Base-by-base conservation (phyloP, 768 basidiomycete genomes). In the Kwoniella sp. region DNA sequence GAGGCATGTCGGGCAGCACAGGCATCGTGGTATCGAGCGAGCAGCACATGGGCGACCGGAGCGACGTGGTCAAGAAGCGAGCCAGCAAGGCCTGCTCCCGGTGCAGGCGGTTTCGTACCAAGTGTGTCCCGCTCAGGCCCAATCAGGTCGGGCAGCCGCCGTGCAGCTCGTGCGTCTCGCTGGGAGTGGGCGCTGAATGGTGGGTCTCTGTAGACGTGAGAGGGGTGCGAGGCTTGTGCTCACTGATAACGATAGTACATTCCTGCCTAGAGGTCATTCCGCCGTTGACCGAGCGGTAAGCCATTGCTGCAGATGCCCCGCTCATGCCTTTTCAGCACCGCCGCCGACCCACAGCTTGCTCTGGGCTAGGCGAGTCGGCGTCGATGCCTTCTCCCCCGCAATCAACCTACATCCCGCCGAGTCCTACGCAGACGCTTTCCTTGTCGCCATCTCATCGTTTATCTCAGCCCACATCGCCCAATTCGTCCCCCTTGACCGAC, bases 21-120 rank as follows among this genome's bases (percentile, higher is more conserved):
- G 44, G n/a, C n/a, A n/a, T n/a, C 31, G 29, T 10, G 12, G 28
- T 20, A 3, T 31, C 29, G 26, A 32, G 8, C 44, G 28, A 3
- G 31, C 29, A 22, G 20, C 27, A 2, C 14, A 38, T 5, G 37
- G 12, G 25, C n/a, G n/a, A n/a, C n/a, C n/a, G n/a, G n/a, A n/a
- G n/a, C n/a, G n/a, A n/a, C n/a, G n/a, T n/a, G n/a, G n/a, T 41
- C 3, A 31, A 34, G 20, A 55, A 42, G 29, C 8, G 46, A 41
- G 53, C 53, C 10, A 55, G 53, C 32, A 55, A 55, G 28, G 53
- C 53, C 5, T 55, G 53, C 25, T 55, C 53, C 8, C n/a, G 53
- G 12, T 55, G 53, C 25, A 22, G 46, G 14, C 36, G 53, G 37
- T 55, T 47, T 32, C 46, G 53, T 19, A 47, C 53, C 1, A 55